phyloP scores from a whole-genome alignment of 352 stramenopile genomes.

The Phytophthora hybrid region DNA sequence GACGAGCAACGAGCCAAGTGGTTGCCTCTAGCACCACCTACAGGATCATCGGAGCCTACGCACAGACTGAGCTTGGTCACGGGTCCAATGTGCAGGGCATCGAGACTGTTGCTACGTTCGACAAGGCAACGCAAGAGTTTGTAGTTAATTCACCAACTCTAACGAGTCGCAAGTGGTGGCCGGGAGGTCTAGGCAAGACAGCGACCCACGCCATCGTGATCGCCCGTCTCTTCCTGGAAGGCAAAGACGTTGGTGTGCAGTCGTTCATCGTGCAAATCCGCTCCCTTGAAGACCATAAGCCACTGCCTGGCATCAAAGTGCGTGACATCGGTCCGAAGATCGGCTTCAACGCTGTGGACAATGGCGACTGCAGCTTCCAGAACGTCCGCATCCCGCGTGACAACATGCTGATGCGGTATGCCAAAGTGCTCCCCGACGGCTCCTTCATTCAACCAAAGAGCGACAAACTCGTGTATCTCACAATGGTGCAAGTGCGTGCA shows the following conservation, averaged over 20 bases:
- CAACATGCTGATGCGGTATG: background rate
- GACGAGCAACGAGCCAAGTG: constrained; percentile 69
- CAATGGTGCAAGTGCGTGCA: background rate
- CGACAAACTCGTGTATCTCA: background rate
- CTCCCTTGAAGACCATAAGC: background rate
- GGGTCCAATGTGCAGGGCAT: constrained; percentile 80
- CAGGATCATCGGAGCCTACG: constrained; percentile 92
- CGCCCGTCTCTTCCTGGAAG: background rate
- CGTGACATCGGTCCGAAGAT: constrained; percentile 1
- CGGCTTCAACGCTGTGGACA: background rate
- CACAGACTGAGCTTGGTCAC: constrained; percentile 96
- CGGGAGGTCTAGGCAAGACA: background rate
- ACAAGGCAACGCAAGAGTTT: constrained; percentile 37
- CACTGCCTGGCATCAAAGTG: constrained; percentile 1
- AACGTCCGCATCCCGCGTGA: background rate
- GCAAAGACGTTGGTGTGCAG: background rate
- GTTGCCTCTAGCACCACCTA: constrained; percentile 65
- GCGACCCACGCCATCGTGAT: constrained; percentile 3
- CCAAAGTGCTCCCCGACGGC: background rate
- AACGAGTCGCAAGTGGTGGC: constrained; percentile 2
- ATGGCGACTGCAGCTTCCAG: background rate
- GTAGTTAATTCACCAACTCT: background rate
- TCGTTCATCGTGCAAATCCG: background rate
- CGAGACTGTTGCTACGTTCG: constrained; percentile 91
- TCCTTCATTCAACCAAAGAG: background rate